Evolutionary conservation across 192 early-diverging fungal genomes (phyloP), one percentile per base, ranked within the genome.

Genomic region (Lobosporangium transversale): DNA sequence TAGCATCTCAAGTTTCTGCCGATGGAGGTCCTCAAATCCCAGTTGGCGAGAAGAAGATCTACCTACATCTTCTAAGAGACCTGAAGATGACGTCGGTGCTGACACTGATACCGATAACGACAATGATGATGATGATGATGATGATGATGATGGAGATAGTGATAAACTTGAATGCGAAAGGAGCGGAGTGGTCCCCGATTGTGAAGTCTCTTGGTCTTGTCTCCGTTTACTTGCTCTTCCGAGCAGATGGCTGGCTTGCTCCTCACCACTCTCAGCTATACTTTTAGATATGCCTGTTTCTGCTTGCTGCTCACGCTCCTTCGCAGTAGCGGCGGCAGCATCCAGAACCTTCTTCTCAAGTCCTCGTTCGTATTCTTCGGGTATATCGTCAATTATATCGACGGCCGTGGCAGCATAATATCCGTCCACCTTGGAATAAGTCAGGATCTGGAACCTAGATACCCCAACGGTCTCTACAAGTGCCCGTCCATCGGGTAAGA

Each of bases 401-500:
- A 86, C 61, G 14, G 64, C 58, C 4, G 78, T 62, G 3, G 79
- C 87, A 5, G 81, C 65, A 55, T 79, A 74, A 57, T 86, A 88
- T 2, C 83, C 85, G 43, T 88, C 85, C 35, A 71, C 48, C 53
- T 74, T 57, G 7, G 70, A 44, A 51, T 68, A 74, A 17, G 60
- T 67, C 23, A 75, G 15, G 26, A 88, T 62, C 27, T 62, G 60
- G 47, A 86, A 86, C 11, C 82, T 65, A 31, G 81, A 79, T 1
- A 81, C 52, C 6, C 87, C 87, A n/a, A 83, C 53, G 8, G 85
- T 80, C 57, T 85, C 80, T 0, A 88, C 85, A 10, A 88, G 31
- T 8, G 73, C 86, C 11, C 85, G 80, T 20, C 87, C 87, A 55
- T 86, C 87, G 0, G 51, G 51, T 5, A 88, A 59, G 24, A 70